Evolutionary conservation across 768 basidiomycete genomes (phyloP).

Genomic region (Nidularia pulvinata): DNA sequence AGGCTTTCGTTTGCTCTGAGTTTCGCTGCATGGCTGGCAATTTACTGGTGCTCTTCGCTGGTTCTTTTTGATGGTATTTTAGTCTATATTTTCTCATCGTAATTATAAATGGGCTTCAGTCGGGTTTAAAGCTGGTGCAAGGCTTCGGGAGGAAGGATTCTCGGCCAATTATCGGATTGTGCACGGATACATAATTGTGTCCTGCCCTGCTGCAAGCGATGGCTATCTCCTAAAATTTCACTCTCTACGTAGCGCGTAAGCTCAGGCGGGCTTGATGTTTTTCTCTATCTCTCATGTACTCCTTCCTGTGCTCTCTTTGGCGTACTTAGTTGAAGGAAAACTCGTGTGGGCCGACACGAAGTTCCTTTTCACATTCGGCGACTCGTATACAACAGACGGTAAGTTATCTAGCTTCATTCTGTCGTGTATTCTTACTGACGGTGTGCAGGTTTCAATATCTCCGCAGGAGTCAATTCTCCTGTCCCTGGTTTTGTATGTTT

Average conservation of each 20-base stretch:
- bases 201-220: too few species aligned
- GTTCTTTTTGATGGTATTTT: not conserved
- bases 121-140: not conserved
- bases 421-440: not conserved
- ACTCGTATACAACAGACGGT: constrained; percentile 59
- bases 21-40: too few species aligned
- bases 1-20: too few species aligned
- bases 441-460: constrained; percentile 51
- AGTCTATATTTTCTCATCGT: not conserved
- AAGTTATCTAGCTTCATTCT: not conserved
- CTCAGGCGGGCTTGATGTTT: not conserved
- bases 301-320: constrained; percentile 5
- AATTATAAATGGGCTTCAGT: not conserved
- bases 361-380: constrained; percentile 61
- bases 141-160: not conserved
- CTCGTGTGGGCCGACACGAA: constrained; percentile 53
- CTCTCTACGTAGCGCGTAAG: too few species aligned
- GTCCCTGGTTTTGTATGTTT: constrained; percentile 47
- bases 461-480: constrained; percentile 50
- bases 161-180: not conserved
- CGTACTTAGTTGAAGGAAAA: constrained; percentile 13
- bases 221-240: too few species aligned
- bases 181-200: not conserved
- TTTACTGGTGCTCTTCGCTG: too few species aligned
- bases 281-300: not conserved